These are phyloP conservation scores for Eimeria sp. DNA, from an alignment of 169 alveolate genomes.

Conservation along the genomic window DNA sequence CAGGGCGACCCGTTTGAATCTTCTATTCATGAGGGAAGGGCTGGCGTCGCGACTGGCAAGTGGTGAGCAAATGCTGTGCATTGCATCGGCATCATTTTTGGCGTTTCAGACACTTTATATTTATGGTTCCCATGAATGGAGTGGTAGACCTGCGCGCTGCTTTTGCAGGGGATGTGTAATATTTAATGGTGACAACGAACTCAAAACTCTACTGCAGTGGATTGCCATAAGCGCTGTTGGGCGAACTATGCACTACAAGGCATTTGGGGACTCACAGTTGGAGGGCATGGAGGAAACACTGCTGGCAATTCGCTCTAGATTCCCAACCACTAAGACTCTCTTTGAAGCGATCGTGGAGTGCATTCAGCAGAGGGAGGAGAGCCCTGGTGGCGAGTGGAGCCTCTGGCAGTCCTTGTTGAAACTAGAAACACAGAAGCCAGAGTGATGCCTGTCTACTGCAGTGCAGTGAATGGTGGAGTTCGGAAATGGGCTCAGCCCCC, in stretches of 20 bases:
- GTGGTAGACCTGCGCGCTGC: not conserved
- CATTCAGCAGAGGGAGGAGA: not conserved
- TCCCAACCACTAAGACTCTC: slow-evolving; percentile 46
- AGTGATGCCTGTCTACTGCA: not conserved
- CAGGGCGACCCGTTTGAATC: slow-evolving; percentile 77
- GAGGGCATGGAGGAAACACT: not conserved
- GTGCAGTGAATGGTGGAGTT: not conserved
- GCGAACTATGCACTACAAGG: slow-evolving; percentile 41
- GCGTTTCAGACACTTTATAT: not conserved
- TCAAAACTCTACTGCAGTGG: slow-evolving; percentile 23
- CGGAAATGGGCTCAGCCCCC: not conserved
- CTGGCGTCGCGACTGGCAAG: slow-evolving; percentile 62
- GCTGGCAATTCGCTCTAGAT: not conserved
- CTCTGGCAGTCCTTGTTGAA: slow-evolving; percentile 32
- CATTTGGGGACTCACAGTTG: not conserved
- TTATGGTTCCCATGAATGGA: not conserved
- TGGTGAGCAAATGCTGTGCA: slow-evolving; percentile 23
- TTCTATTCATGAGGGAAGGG: not conserved
- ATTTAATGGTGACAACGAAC: slow-evolving; percentile 14
- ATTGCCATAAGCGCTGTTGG: slow-evolving; percentile 13
- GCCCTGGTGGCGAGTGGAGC: not conserved
- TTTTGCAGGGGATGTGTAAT: slow-evolving; percentile 26
- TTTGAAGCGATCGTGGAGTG: slow-evolving; percentile 14
- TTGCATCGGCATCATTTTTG: not conserved
- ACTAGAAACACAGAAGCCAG: not conserved